Evolutionary conservation across 2,329 filamentous ascomycete species (phyloP).

Genomic region (Davidsoniella australis): DNA sequence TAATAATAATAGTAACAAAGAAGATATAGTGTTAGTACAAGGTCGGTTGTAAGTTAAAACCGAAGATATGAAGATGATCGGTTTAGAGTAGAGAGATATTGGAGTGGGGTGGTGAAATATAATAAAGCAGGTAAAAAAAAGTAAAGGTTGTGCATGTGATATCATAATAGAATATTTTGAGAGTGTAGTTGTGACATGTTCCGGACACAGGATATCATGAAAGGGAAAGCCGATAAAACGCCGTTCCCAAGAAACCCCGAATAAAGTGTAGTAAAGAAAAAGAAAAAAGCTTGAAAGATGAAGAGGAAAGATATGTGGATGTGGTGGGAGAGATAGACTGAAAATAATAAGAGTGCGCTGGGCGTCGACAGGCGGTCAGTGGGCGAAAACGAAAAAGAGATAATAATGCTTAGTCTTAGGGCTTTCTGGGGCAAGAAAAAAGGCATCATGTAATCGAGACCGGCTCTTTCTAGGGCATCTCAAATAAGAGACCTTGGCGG

Average conservation of each 20-base stretch:
- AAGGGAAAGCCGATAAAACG: neutral
- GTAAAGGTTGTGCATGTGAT: too few relatives aligned
- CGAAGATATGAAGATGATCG: too few relatives aligned
- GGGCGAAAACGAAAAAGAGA: neutral
- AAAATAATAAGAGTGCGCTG: neutral
- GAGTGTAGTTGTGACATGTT: too few relatives aligned
- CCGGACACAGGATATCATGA: neutral
- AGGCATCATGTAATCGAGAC: slow-evolving; percentile 20
- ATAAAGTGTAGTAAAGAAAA: neutral
- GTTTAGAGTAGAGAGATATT: neutral
- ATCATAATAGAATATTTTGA: too few relatives aligned
- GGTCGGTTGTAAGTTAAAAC: too few relatives aligned
- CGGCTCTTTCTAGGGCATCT: neutral
- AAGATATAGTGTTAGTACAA: too few relatives aligned
- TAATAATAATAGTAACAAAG: too few relatives aligned
- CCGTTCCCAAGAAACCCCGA: neutral
- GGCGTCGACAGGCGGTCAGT: neutral
- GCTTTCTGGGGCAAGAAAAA: slow-evolving; percentile 22
- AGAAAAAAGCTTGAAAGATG: neutral
- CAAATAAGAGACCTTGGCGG: slow-evolving; percentile 4
- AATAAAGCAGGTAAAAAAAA: neutral
- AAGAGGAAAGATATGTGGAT: neutral
- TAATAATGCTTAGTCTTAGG: slow-evolving; percentile 1
- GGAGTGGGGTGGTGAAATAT: neutral
- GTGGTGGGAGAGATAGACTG: neutral